Conservation (phyloP, 2,329 filamentous ascomycete species). For the Eutypella sp. region DNA sequence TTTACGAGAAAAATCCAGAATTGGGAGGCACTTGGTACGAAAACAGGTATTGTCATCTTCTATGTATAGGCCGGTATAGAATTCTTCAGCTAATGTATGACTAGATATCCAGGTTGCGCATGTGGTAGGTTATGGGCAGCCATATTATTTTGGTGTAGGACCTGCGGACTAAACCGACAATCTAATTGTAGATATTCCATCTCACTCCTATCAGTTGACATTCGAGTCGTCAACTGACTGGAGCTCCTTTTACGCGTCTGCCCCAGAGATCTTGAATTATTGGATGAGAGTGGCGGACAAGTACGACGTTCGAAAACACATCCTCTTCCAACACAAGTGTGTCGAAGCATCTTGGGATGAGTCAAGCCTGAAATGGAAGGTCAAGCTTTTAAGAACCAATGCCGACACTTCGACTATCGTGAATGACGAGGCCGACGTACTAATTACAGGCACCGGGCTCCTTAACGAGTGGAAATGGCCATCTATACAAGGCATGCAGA, state of each 20-base stretch:
- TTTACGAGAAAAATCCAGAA: neutral
- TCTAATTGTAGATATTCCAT: slow-evolving; percentile 37
- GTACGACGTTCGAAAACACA: slow-evolving; percentile 39
- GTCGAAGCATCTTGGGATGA: slow-evolving; percentile 39
- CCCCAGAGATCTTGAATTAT: slow-evolving; percentile 41
- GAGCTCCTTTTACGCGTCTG: neutral
- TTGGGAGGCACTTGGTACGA: neutral
- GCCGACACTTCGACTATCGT: neutral
- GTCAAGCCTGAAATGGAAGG: neutral
- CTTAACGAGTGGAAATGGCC: slow-evolving; percentile 25
- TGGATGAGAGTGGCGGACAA: slow-evolving; percentile 39
- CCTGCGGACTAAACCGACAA: neutral
- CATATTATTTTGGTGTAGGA: too few species aligned
- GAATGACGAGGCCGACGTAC: neutral
- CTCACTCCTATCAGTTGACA: slow-evolving; percentile 44
- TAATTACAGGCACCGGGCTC: neutral
- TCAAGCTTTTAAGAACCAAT: neutral
- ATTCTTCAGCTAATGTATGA: neutral
- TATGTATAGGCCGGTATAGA: neutral
- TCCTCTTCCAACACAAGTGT: slow-evolving; percentile 41
- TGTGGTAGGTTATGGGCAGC: neutral
- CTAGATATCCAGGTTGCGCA: neutral
- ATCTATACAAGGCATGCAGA: slow-evolving; percentile 22
- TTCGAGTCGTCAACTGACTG: slow-evolving; percentile 47
- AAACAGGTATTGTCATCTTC: neutral